Base-by-base conservation (phyloP, 1,284 basidiomycete species). In the Ceratobasidium sp. region DNA sequence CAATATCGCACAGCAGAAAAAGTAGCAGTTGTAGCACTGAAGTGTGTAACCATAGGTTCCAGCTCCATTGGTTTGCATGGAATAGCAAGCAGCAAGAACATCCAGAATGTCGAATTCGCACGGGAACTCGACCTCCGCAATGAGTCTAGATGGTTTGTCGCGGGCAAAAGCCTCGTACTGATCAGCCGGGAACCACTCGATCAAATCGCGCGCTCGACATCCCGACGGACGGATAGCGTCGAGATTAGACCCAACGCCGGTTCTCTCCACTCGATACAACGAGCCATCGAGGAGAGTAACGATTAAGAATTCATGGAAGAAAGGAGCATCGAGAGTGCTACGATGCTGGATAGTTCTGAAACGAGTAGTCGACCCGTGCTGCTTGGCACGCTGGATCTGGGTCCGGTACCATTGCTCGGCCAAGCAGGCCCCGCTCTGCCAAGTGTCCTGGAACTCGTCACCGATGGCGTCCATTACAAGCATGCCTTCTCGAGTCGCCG, bases 11-110 rank as follows among this genome's bases (percentile, higher is more conserved):
- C 32, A 14, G 16, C 55, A 58, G 3, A 59, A 59, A 34, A 59
- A 59, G 36, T 59, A 59, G 36, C 57, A 59, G 34, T 59, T 59
- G 34, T 59, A 59, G 12, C 57, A 36, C 34, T 59, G 57, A 14
- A 59, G 34, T 14, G 57, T 59, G 34, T 59, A 59, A n/a, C n/a
- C n/a, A n/a, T n/a, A n/a, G n/a, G 8, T 21, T 3, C 34, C 23
- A 36, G 6, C 30, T 10, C 21, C 23, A 16, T 30, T 23, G 52
- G 28, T 59, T 36, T 34, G 30, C 21, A 59, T 59, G n/a, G 57
- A 4, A 14, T 8, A 18, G n/a, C 57, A 59, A 3, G 39, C 23
- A 12, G 18, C 18, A 5, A 59, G 26, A n/a, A 59, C 16, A 36
- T 58, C 55, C 3, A 58, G 5, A 10, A 58, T 32, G 21, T 58